phyloP scores from a whole-genome alignment of 371 early-diverging fungal genomes.

The Mucor velutinosus region DNA sequence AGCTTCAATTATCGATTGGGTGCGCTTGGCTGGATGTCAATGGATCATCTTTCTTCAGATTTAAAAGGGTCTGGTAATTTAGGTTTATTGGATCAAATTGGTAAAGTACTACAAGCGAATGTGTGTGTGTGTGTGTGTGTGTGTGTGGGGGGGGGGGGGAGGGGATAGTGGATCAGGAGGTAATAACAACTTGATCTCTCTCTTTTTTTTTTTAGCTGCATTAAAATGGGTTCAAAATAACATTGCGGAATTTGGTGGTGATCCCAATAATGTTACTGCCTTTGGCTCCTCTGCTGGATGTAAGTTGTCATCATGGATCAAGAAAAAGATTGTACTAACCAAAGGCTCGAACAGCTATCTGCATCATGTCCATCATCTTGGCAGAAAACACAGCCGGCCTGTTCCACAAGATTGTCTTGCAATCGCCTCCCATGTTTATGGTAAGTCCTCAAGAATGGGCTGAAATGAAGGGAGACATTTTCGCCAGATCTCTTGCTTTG shows the following conservation, averaged over 20 bases:
- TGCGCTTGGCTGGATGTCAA: slow-evolving; percentile 35
- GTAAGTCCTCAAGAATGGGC: slow-evolving; percentile 36
- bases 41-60: slow-evolving; percentile 33
- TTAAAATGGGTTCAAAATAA: slow-evolving; percentile 35
- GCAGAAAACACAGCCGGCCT: slow-evolving; percentile 25
- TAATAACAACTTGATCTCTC: no score
- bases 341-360: slow-evolving; percentile 15
- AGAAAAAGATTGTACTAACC: neutral
- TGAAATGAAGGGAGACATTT: slow-evolving; percentile 30
- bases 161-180: no score
- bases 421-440: slow-evolving; percentile 42
- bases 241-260: slow-evolving; percentile 34
- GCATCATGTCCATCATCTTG: slow-evolving; percentile 24
- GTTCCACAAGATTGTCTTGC: slow-evolving; percentile 26
- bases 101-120: slow-evolving; percentile 12
- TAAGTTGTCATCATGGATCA: neutral
- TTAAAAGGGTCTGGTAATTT: slow-evolving; percentile 30
- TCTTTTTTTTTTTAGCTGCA: slow-evolving; percentile 12
- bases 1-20: slow-evolving; percentile 45
- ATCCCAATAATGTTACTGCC: slow-evolving; percentile 36
- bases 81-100: slow-evolving; percentile 41
- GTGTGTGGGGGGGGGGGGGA: no score
- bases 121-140: no score
- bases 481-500: slow-evolving; percentile 31
- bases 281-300: slow-evolving; percentile 47